Percentiles rank a stretch among this genome's conserved stretches.
Conservation (phyloP, 495 filamentous ascomycete species). For the Hyaloscypha finlandica region DNA sequence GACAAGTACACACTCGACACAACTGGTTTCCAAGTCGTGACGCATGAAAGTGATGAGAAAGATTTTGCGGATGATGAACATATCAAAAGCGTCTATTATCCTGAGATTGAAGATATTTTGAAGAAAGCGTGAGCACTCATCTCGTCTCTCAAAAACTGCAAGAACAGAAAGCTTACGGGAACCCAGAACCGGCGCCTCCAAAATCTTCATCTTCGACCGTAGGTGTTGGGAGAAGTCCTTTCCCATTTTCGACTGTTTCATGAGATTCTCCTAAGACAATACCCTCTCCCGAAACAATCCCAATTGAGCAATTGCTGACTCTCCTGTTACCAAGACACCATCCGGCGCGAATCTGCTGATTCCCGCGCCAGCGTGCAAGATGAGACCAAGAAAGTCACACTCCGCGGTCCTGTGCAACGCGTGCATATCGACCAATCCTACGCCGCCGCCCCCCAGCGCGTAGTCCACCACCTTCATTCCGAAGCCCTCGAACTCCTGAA, state of each 20-base stretch:
- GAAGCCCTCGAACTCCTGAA: constrained; percentile 59
- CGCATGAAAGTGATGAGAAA: constrained; percentile 49
- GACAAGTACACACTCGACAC: constrained; percentile 50
- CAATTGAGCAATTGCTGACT: too few relatives aligned
- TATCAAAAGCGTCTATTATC: constrained; percentile 66
- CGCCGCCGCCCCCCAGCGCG: constrained; percentile 54
- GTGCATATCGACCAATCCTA: constrained; percentile 78
- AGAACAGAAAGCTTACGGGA: not conserved
- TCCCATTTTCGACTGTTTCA: too few relatives aligned
- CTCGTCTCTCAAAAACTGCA: not conserved
- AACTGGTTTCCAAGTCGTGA: constrained; percentile 52
- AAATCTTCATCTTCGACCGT: constrained; percentile 70
- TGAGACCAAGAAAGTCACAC: constrained; percentile 17
- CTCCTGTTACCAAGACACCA: constrained; percentile 45
- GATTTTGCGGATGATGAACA: constrained; percentile 65
- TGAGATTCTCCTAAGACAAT: too few relatives aligned
- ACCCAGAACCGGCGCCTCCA: constrained; percentile 47
- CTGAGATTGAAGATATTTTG: constrained; percentile 65
- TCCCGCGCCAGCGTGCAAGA: not conserved
- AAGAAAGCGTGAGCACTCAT: constrained; percentile 51
- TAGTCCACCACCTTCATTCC: constrained; percentile 61
- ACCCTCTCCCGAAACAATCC: too few relatives aligned
- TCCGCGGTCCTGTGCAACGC: constrained; percentile 64
- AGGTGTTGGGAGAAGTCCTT: too few relatives aligned
- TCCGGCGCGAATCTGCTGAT: constrained; percentile 55